Conservation (phyloP, 1,284 basidiomycete genomes). For the Sporisorium reilianum region DNA sequence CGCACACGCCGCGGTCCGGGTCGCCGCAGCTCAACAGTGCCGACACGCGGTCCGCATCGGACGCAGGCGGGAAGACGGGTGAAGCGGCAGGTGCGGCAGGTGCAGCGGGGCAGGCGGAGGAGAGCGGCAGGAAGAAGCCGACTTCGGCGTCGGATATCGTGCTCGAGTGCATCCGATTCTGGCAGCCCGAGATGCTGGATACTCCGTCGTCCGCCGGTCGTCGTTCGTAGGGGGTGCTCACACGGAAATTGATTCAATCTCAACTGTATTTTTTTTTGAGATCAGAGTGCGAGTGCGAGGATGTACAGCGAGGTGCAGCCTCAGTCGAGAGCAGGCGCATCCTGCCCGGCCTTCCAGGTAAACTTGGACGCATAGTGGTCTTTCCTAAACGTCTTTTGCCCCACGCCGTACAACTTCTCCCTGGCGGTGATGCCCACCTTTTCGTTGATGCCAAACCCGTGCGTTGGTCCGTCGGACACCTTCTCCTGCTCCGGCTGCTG, state of each 20-base stretch:
- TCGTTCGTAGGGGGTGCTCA: neutral
- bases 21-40: constrained; percentile 12
- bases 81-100: neutral
- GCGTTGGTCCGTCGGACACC: constrained; percentile 18
- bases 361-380: constrained; percentile 63
- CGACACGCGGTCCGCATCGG: neutral
- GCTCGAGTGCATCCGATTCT: constrained; percentile 37
- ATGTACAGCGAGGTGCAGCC: neutral
- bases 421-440: constrained; percentile 54
- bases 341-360: constrained; percentile 61
- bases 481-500: constrained; percentile 11
- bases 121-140: constrained; percentile 8
- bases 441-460: constrained; percentile 52
- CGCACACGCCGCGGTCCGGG: constrained; percentile 13
- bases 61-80: neutral
- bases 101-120: neutral
- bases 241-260: too few relatives aligned
- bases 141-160: constrained; percentile 26
- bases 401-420: constrained; percentile 64
- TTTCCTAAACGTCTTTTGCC: constrained; percentile 52
- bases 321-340: constrained; percentile 44
- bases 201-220: neutral
- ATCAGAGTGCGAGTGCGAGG: too few relatives aligned
- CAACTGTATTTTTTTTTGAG: too few relatives aligned
- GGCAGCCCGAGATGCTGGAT: constrained; percentile 28